These are phyloP conservation scores for Lentinus tigrinus DNA, from an alignment of 768 basidiomycete species.

Conservation along the genomic window DNA sequence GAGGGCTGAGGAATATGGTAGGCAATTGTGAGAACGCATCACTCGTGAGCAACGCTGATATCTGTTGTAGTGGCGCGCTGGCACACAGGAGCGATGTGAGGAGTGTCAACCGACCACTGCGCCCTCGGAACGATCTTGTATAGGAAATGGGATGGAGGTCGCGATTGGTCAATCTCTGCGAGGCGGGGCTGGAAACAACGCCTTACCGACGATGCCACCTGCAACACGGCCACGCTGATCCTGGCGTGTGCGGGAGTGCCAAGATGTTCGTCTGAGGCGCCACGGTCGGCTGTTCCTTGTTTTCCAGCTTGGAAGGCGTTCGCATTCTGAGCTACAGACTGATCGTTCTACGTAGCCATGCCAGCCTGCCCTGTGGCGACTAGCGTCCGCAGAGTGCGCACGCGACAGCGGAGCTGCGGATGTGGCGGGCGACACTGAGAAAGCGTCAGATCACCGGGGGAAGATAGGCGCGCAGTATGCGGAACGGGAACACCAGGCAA, in stretches of 20 bases:
- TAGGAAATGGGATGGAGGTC: not conserved
- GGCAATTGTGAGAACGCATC: not conserved
- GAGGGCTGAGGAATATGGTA: not conserved
- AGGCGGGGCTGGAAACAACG: not conserved
- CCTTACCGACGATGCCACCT: not conserved
- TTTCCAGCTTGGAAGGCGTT: too few relatives aligned
- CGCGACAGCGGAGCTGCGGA: not conserved
- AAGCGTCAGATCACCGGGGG: conserved; percentile 7
- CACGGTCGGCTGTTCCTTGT: too few relatives aligned
- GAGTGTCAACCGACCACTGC: not conserved
- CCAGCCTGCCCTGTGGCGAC: not conserved
- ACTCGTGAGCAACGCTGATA: not conserved
- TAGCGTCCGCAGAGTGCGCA: not conserved
- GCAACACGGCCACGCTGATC: not conserved
- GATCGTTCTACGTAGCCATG: conserved; percentile 4
- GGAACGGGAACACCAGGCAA: conserved; percentile 2
- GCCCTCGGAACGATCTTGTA: too few relatives aligned
- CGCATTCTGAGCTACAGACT: not conserved
- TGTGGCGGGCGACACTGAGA: not conserved
- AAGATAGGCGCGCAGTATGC: conserved; percentile 10
- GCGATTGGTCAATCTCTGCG: not conserved
- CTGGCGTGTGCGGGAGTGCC: not conserved
- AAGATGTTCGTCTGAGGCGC: not conserved
- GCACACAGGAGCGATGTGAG: not conserved
- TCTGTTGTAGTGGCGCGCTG: not conserved